Percentiles rank a stretch among this genome's conserved stretches.
These are phyloP conservation scores for Paecilomyces variotii DNA, from an alignment of 2,329 filamentous ascomycete species.

Conservation along the genomic window DNA sequence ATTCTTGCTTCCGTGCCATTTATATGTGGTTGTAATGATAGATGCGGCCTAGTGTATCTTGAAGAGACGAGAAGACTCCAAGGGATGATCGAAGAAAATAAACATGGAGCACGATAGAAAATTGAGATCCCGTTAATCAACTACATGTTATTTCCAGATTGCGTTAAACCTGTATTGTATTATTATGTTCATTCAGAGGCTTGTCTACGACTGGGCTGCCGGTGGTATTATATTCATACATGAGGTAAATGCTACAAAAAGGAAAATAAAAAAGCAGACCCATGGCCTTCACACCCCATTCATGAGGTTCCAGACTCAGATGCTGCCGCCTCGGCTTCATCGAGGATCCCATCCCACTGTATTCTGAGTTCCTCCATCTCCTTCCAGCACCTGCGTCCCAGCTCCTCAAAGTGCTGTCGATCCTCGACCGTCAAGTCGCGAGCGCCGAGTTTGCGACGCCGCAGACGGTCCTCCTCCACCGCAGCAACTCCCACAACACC, in stretches of 20 bases:
- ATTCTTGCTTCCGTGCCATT: background rate
- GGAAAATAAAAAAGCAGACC: constrained; percentile 1
- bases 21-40: constrained; percentile 28
- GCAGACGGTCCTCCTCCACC: constrained; percentile 43
- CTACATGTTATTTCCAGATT: too few species aligned
- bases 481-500: constrained; percentile 47
- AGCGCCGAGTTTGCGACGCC: constrained; percentile 51
- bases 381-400: constrained; percentile 34
- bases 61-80: background rate
- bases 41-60: constrained; percentile 18
- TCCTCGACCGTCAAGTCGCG: constrained; percentile 46
- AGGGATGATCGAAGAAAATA: background rate
- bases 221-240: background rate
- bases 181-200: background rate
- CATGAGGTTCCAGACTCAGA: background rate
- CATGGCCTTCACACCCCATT: background rate
- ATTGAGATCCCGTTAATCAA: background rate
- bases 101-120: background rate
- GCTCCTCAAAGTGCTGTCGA: constrained; percentile 30
- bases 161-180: too few species aligned
- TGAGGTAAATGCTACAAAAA: constrained; percentile 4
- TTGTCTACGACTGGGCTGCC: background rate
- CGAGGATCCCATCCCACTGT: constrained; percentile 32
- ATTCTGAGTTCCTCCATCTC: constrained; percentile 36
- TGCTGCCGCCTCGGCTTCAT: constrained; percentile 20